Base-by-base conservation (phyloP, 75 land plant genomes). In the Pinus taeda region DNA sequence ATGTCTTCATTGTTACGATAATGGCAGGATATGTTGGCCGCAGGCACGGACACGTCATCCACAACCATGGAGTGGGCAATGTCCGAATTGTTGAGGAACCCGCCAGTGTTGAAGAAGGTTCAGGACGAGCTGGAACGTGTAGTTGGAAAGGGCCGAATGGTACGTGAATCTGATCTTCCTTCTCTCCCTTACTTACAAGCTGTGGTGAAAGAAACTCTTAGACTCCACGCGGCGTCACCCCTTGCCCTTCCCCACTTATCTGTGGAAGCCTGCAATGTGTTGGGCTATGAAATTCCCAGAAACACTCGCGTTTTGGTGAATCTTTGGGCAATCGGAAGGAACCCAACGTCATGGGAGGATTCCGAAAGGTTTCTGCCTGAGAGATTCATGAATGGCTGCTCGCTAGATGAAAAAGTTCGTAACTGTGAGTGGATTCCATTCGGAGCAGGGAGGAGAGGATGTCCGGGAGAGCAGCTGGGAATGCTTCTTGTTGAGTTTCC, bases 241-340 rank as follows among this genome's bases (percentile, higher is more conserved):
- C 60, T 84, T 7, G 76, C 81, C 22, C 76, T 84, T 33, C 86
- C 86, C 2, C 86, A 84, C 76, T 65, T 71, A 74, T 81, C 81
- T 57, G 57, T 84, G 67, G 37, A 79, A 18, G 45, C 58, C 1
- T 79, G 75, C 15, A 84, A 77, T 42, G 70, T 84, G 6, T 76
- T 57, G 12, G 81, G 77, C 15, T 83, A 84, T 59, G 77, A 84
- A 58, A 81, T 84, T 29, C 86, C 86, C 8, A 83, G 76, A 8
- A 75, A 77, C 75, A 81, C 80, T 62, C 73, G 57, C 37, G 33
- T 76, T 42, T 37, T 76, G 13, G 75, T 76, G 15, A 76, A 76
- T 36, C 37, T 39, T 11, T 76, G 70, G 70, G 75, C 77, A 5
- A 76, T 76, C 17, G 77, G 70, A 29, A 58, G 70, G 29, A 33